Base-by-base conservation (phyloP, 768 basidiomycete genomes). In the Phylloporus scabripes region DNA sequence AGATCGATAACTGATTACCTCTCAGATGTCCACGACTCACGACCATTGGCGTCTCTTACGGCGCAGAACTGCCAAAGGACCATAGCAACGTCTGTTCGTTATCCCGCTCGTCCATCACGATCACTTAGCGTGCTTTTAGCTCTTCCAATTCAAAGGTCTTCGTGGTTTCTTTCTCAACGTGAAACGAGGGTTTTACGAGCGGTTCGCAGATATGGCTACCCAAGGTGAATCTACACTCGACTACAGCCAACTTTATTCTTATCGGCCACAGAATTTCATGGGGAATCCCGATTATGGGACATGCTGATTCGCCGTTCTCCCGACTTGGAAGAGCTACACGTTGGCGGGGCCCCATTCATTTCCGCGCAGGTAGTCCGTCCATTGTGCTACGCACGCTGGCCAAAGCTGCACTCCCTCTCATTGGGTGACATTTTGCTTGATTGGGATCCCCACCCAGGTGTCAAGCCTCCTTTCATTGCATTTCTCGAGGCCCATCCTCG, bases 281-380 rank as follows among this genome's bases (percentile, higher is more conserved):
- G 56, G 7, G 62, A 66, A 29, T 39, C 47, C 26, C 58, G 54
- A 12, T 68, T 89, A 46, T 85, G 83, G 82, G 75, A 80, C 52
- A 86, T 90, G 87, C 74, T 89, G 41, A 77, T 80, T 46, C 67
- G 70, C 21, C 75, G 74, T 24, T 84, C 81, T 57, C 83, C 82
- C 1, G 72, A 83, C 55, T 74, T 90, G 7, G 79, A 85, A 60
- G 81, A 83, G 46, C 72, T 90, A 5, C 64, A 70, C 38, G 73
- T 89, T 26, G 54, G 44, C 11, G 66, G 66, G 0, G 57, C 51
- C 1, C 62, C 65, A 1, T 64, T 68, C 45, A 47, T 56, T 26
- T 56, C 60, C 11, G 71, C 80, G 18, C 79, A 81, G 4, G 68
- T 69, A 28, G 74, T 78, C 3, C 77, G 75, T 18, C 71, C 71